Percentiles rank a stretch among this genome's conserved stretches.
These are phyloP conservation scores for Beauveria bassiana DNA, from an alignment of 2,329 filamentous ascomycete genomes.

Conservation along the genomic window DNA sequence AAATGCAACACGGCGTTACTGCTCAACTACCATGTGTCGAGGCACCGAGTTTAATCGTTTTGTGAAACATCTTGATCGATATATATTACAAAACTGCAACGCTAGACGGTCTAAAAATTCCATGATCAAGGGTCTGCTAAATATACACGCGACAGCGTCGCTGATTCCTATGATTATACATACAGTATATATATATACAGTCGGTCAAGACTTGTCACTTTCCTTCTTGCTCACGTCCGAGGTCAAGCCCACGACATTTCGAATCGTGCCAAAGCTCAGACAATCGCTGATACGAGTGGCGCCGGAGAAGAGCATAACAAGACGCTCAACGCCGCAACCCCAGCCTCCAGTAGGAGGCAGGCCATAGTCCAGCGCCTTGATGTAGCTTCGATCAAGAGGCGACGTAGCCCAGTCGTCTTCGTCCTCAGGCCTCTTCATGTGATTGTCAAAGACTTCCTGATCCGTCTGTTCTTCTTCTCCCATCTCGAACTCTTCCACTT, in stretches of 20 bases:
- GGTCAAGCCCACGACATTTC: slow-evolving; percentile 53
- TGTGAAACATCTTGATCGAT: background rate
- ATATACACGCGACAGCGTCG: slow-evolving; percentile 6
- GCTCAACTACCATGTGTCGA: background rate
- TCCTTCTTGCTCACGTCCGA: slow-evolving; percentile 2
- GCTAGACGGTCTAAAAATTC: background rate
- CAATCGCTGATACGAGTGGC: slow-evolving; percentile 76
- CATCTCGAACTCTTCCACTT: background rate
- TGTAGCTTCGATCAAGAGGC: slow-evolving; percentile 68
- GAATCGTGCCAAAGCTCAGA: slow-evolving; percentile 78
- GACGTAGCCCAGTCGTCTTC: slow-evolving; percentile 38
- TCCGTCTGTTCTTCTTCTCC: slow-evolving; percentile 22
- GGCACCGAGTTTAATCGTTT: background rate
- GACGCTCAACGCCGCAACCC: slow-evolving; percentile 86
- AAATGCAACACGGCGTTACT: background rate
- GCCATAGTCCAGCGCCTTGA: slow-evolving; percentile 78
- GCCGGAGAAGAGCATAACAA: slow-evolving; percentile 86
- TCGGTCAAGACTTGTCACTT: background rate
- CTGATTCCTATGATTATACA: background rate
- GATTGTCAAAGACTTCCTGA: slow-evolving; percentile 23
- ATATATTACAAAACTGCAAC: background rate
- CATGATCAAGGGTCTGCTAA: background rate
- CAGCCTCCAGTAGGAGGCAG: slow-evolving; percentile 94
- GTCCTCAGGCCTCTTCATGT: background rate
- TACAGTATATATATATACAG: background rate